Conservation (phyloP, 2,329 filamentous ascomycete species). For the Fusarium citri region DNA sequence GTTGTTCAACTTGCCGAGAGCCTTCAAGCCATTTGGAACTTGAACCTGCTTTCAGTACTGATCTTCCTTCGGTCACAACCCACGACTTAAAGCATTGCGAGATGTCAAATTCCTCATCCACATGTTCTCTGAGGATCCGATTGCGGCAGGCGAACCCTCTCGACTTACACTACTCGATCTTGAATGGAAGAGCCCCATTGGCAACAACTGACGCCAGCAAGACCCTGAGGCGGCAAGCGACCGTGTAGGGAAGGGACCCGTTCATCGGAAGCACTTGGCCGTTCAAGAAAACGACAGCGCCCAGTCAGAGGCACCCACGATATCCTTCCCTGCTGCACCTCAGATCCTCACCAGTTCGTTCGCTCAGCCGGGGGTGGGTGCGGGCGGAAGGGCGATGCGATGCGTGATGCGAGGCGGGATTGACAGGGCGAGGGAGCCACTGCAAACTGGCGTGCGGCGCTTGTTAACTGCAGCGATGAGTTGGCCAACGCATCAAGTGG, state of each 20-base stretch:
- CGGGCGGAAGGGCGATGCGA: slow-evolving; percentile 37
- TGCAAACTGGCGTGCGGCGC: slow-evolving; percentile 45
- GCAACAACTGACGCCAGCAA: slow-evolving; percentile 8
- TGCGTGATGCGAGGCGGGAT: slow-evolving; percentile 41
- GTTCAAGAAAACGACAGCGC: slow-evolving; percentile 22
- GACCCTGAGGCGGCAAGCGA: slow-evolving; percentile 5
- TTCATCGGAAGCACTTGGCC: slow-evolving; percentile 38
- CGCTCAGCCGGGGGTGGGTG: slow-evolving; percentile 31
- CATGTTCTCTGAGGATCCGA: not conserved
- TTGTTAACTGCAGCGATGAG: slow-evolving; percentile 58
- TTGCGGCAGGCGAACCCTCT: not conserved
- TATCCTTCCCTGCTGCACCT: slow-evolving; percentile 33
- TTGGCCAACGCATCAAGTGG: slow-evolving; percentile 58
- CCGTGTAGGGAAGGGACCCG: slow-evolving; percentile 17
- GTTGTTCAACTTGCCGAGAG: not conserved
- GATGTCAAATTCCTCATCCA: not conserved
- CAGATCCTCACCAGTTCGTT: slow-evolving; percentile 40
- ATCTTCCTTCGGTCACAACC: not conserved
- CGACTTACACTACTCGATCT: slow-evolving; percentile 5
- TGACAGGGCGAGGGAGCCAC: slow-evolving; percentile 42
- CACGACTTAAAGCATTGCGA: not conserved
- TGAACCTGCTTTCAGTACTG: not conserved
- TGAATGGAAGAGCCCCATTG: not conserved
- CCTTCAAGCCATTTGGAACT: not conserved
- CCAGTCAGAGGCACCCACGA: slow-evolving; percentile 40